Evolutionary conservation across 2,329 filamentous ascomycete species (phyloP).

Genomic region (Clarireedia paspali): DNA sequence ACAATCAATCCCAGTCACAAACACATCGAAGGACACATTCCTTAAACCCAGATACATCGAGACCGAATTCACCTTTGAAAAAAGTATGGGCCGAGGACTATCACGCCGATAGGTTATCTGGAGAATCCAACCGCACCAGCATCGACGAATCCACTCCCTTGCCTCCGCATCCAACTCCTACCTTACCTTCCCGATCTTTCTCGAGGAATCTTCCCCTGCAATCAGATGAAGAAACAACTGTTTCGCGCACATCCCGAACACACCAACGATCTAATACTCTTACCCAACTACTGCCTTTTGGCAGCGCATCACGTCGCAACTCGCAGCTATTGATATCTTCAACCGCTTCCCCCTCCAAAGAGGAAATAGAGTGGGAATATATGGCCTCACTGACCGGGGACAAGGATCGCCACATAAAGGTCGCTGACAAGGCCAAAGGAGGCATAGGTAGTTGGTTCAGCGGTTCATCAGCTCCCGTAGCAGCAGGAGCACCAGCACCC

Average conservation of each 20-base stretch:
- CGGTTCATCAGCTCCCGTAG: slow-evolving; percentile 21
- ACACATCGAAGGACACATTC: slow-evolving; percentile 8
- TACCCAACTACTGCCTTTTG: slow-evolving; percentile 20
- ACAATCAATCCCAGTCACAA: slow-evolving; percentile 2
- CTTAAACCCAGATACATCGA: slow-evolving; percentile 13
- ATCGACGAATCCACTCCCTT: slow-evolving; percentile 9
- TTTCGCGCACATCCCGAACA: slow-evolving; percentile 13
- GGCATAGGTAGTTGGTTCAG: slow-evolving; percentile 25
- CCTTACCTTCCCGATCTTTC: neutral
- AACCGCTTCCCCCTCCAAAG: slow-evolving; percentile 6
- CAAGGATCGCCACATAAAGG: slow-evolving; percentile 18
- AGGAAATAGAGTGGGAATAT: slow-evolving; percentile 16
- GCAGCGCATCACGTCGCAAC: slow-evolving; percentile 11
- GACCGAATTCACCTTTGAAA: slow-evolving; percentile 10
- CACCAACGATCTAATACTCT: slow-evolving; percentile 18
- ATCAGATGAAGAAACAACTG: slow-evolving; percentile 13
- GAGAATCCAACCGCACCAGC: slow-evolving; percentile 4
- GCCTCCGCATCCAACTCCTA: slow-evolving; percentile 10
- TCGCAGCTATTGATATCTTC: slow-evolving; percentile 13
- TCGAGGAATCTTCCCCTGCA: slow-evolving; percentile 9
- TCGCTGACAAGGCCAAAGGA: slow-evolving; percentile 22
- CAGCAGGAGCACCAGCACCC: slow-evolving; percentile 16
- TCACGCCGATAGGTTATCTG: slow-evolving; percentile 15
- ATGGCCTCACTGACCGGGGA: slow-evolving; percentile 27
- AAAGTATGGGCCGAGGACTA: slow-evolving; percentile 25